Evolutionary conservation across 352 stramenopile genomes (phyloP).

Genomic region (Globisporangium alternatum): DNA sequence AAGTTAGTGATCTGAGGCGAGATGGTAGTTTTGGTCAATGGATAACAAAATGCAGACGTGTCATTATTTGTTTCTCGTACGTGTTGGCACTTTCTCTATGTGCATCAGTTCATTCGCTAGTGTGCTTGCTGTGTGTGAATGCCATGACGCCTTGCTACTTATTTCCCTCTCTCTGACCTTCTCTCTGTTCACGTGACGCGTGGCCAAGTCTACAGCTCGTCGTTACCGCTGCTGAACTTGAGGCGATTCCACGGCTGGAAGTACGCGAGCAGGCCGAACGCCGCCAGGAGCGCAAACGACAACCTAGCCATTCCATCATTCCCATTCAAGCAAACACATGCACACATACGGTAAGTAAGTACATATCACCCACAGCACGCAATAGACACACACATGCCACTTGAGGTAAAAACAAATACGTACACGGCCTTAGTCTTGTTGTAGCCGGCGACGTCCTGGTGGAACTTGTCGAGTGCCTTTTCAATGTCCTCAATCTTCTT

Average conservation of each 20-base stretch:
- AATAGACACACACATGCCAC: background rate
- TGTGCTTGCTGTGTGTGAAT: background rate
- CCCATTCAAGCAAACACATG: background rate
- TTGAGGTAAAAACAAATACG: conserved; percentile 9
- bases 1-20: too few relatives aligned
- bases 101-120: background rate
- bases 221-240: conserved; percentile 24
- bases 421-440: conserved; percentile 81
- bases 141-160: background rate
- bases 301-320: conserved; percentile 18
- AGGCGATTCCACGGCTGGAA: conserved; percentile 66
- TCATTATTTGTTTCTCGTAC: background rate
- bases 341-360: background rate
- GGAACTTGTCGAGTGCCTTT: conserved; percentile 73
- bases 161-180: background rate
- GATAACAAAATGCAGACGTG: background rate
- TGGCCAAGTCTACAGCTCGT: conserved; percentile 33
- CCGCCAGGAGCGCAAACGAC: conserved; percentile 42
- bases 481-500: conserved; percentile 71
- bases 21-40: background rate
- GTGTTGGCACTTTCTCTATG: background rate
- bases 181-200: background rate
- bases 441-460: conserved; percentile 68
- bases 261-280: conserved; percentile 66
- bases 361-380: background rate